Evolutionary conservation across 305 asterid genomes (phyloP), one percentile per base, ranked within the genome.

Genomic region (Ajuga reptans): DNA sequence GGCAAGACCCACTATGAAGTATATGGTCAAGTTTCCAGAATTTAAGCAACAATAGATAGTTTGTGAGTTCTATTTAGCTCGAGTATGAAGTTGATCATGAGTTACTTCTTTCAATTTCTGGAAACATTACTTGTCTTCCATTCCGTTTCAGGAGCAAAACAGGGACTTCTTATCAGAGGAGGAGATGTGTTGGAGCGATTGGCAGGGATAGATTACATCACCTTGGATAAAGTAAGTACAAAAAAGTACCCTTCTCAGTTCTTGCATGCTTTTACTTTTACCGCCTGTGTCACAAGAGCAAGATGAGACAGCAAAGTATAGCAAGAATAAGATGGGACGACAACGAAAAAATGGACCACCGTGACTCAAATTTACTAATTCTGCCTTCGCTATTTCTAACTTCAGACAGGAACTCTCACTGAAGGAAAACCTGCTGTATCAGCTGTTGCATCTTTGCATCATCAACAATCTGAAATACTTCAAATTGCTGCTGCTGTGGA

Each of bases 331-430:
- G 4, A 31, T 31, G 36, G 36, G 6, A 31, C 4, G 3, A 31
- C 36, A 31, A 21, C 37, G 31, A 27, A 50, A n/a, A 68, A 42
- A 16, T 60, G 37, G 45, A 56, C 43, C 29, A 21, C 27, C 56
- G n/a, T 49, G 9, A 36, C 64, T 51, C 53, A 65, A 39, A 54
- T 65, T 80, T 49, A 58, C 43, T 39, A 3, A 21, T 55, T 75
- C 45, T 54, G 34, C 29, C 70, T 71, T 52, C 39, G 33, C 51
- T 67, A 29, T 69, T 60, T 77, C 52, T 14, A 73, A 72, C 60
- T 71, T 58, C 89, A 93, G 99, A 93, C 99, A 1, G 96, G 99
- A 72, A 91, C 99, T 75, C 92, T 93, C 50, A 93, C 99, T 37
- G 96, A 91, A 86, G 99, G 99, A 73, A 87, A 79, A 79, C 97